phyloP scores from a whole-genome alignment of 2,329 filamentous ascomycete genomes.

The Eutypa lata region DNA sequence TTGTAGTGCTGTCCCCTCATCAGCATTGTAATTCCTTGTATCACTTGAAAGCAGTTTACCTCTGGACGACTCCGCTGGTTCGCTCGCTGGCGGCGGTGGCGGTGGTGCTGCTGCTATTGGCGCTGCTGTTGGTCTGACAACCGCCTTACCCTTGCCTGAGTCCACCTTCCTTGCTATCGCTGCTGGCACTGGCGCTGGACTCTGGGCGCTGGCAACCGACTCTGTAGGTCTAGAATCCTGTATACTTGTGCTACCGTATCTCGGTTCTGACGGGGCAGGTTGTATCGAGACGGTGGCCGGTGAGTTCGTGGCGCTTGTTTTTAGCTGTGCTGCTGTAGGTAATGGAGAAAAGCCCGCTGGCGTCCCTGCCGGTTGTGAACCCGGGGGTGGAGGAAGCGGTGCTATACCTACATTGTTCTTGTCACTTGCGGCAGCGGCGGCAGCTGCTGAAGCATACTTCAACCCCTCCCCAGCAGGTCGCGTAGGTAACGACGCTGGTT shows the following conservation, averaged over 20 bases:
- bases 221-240: constrained; percentile 27
- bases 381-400: constrained; percentile 86
- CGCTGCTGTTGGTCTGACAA: constrained; percentile 41
- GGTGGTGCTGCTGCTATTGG: constrained; percentile 7
- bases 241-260: constrained; percentile 23
- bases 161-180: constrained; percentile 26
- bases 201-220: constrained; percentile 21
- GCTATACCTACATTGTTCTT: constrained; percentile 88
- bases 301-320: constrained; percentile 52
- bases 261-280: constrained; percentile 35
- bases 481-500: constrained; percentile 83
- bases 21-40: constrained; percentile 6
- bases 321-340: constrained; percentile 52
- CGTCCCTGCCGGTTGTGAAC: constrained; percentile 38
- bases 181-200: constrained; percentile 19
- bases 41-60: constrained; percentile 30
- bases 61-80: constrained; percentile 42
- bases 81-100: constrained; percentile 14
- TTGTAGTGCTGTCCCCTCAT: constrained; percentile 33
- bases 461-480: constrained; percentile 84
- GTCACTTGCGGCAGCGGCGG: constrained; percentile 86
- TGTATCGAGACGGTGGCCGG: constrained; percentile 48
- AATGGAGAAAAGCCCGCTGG: constrained; percentile 42
- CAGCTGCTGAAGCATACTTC: constrained; percentile 95
- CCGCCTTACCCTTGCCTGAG: constrained; percentile 37